Evolutionary conservation across 140 eudicot species (phyloP).

Genomic region (Bidens hawaiensis): DNA sequence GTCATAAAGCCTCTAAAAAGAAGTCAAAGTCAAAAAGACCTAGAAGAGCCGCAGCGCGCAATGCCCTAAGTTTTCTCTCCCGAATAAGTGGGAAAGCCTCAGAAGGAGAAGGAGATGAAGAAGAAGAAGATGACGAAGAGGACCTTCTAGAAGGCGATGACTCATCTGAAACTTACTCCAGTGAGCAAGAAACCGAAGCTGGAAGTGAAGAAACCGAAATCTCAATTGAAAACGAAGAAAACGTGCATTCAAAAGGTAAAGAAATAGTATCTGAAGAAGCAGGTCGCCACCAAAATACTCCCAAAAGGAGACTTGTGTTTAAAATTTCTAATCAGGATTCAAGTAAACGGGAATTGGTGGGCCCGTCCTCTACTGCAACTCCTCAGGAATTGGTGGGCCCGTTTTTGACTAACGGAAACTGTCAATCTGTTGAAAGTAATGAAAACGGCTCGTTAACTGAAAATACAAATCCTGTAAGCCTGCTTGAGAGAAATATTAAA

Average conservation of each 20-base stretch:
- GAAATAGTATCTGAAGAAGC: conserved; percentile 47
- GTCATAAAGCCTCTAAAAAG: conserved; percentile 50
- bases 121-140: conserved; percentile 43
- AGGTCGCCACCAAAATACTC: conserved; percentile 24
- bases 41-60: conserved; percentile 88
- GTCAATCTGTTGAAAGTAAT: conserved; percentile 28
- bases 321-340: conserved; percentile 61
- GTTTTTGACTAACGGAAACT: conserved; percentile 19
- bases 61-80: conserved; percentile 78
- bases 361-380: conserved; percentile 46
- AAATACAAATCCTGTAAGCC: conserved; percentile 29
- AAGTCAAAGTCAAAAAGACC: conserved; percentile 78
- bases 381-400: conserved; percentile 28
- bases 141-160: conserved; percentile 37
- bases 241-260: conserved; percentile 59
- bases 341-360: conserved; percentile 35
- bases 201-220: conserved; percentile 80
- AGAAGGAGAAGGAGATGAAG: conserved; percentile 54
- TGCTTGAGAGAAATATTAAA: conserved; percentile 52
- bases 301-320: conserved; percentile 57
- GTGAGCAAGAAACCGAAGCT: conserved; percentile 54
- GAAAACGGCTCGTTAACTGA: conserved; percentile 28
- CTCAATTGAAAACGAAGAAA: conserved; percentile 35
- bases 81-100: conserved; percentile 68
- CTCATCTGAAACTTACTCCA: conserved; percentile 70